Base-by-base conservation (phyloP, 2,329 filamentous ascomycete species). In the Microascus cirrosus region DNA sequence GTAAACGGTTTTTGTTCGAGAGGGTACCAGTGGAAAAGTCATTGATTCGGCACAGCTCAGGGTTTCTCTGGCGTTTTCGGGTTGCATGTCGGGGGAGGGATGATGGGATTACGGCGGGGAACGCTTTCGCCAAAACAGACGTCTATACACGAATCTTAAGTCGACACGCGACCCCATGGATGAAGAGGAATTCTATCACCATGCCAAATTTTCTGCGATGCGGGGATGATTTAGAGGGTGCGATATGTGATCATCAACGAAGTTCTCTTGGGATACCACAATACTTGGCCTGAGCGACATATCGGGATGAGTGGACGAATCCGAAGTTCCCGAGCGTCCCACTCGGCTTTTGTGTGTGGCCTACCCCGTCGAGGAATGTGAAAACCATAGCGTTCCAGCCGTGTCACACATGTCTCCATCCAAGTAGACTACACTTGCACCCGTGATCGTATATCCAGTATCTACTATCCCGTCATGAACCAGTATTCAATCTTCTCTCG, bases 1-100 rank as follows among this genome's bases (percentile, higher is more conserved):
- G 78, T 93, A 89, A 81, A 74, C 5, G 45, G 22, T 51, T 51
- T 28, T 53, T 32, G 13, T 53, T 28, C 51, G 48, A 53, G 50
- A 32, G 28, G 28, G 50, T 28, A 54, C 35, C 28, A 52, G 45
- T 69, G 70, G 64, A 60, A 65, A 61, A 59, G 61, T 61, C 65
- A 64, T 62, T 58, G 51, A 58, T 58, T 51, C 32, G 56, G 56
- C 56, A 56, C 54, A 57, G 48, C 54, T 56, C 55, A 57, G 55
- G 48, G 55, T 52, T 52, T 50, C 48, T 48, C 55, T 57, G 55
- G 55, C 55, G 55, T 57, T 57, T 57, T 57, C 50, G 48, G 48
- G 45, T 48, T 56, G 45, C 54, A 56, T 56, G 54, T 50, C 32
- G 54, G 54, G 54, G 54, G 39, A 50, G 39, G 39, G n/a, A 24